Base-by-base conservation (phyloP, 371 early-diverging fungal genomes). In the Choanephora cucurbitarum region DNA sequence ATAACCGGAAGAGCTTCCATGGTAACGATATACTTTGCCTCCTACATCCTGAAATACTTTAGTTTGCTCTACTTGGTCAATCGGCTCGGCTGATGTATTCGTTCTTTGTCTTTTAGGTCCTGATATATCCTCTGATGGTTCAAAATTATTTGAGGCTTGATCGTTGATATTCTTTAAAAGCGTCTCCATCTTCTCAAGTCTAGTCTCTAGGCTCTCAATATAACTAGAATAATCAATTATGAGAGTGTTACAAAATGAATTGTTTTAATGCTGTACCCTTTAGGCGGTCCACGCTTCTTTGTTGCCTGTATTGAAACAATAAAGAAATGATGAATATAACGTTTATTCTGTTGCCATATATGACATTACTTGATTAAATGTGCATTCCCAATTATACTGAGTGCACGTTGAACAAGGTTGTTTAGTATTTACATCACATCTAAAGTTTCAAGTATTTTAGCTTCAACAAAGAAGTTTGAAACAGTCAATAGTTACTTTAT, bases 261-360 rank as follows among this genome's bases (percentile, higher is more conserved):
- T 37, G 21, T 31, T 53, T 42, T 34, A 41, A 17, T 33, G n/a
- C 22, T n/a, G 2, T 76, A 76, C 77, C 78, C 78, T 65, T 77
- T 77, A 15, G 75, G 78, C 8, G 79, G 79, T 21, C 79, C 79
- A 45, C 79, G 66, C 34, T 78, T 78, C 50, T 71, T 78, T 5
- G 72, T 60, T 54, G 63, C 64, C 67, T 77, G 47, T 17, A 58
- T 28, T 28, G 37, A 37, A 14, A 37, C 37, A 37, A 37, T 6
- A 39, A 15, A 11, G 23, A 5, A 15, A 33, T 46, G 10, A 13
- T 46, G 19, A 15, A 21, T 13, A 24, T 49, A 9, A 21, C 15
- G n/a, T n/a, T n/a, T n/a, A n/a, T 46, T 22, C 5, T 48, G 28
- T 47, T 32, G 11, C 37, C 39, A n/a, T 58, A 5, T 28, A 28